Evolutionary conservation across 2,329 filamentous ascomycete species (phyloP), one percentile per base, ranked within the genome.

Genomic region (Balansia obtecta): DNA sequence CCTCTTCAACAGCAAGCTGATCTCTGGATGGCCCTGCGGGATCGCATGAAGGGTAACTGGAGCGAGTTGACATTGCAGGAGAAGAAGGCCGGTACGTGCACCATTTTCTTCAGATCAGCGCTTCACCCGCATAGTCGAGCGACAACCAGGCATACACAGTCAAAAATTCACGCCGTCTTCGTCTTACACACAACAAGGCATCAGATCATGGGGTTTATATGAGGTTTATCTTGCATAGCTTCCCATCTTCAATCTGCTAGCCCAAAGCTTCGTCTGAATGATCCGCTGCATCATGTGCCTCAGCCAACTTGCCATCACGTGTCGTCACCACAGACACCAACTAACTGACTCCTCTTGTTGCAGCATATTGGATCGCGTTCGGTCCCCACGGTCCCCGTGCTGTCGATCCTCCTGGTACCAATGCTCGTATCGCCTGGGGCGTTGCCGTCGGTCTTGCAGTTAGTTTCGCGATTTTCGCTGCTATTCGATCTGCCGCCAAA

Each of bases 41-140:
- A 98, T 75, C 86, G 93, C 67, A 98, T 98, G 93, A 96, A 95
- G 86, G 83, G 80, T 63, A 89, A 88, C 77, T 98, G 93, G 93
- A 81, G 85, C 66, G 88, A 97, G 67, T 76, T 98, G 75, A 96
- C 93, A 48, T 61, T 94, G 65, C 86, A 93, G 72, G 93, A 98
- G 81, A 95, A 98, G 87, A 97, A 95, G 79, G 93, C 93, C 63
- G 91, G 93, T 96, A 83, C 69, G 90, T 53, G 40, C 8, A 10
- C 46, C 33, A 53, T 48, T 53, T 51, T 7, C 53, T 39, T 46
- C 55, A 53, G 42, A 52, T 33, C 37, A 39, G 33, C 33, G 50
- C 37, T 46, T 38, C 33, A 18, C 27, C 60, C 58, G 52, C 51
- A 42, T 58, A 58, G 58, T 58, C 62, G 59, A 60, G 54, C 54